A percentile compares a stretch with the other conserved stretches of the same genome.
Conservation (phyloP, 441 rosid genomes). For the Flueggea neowawraea region DNA sequence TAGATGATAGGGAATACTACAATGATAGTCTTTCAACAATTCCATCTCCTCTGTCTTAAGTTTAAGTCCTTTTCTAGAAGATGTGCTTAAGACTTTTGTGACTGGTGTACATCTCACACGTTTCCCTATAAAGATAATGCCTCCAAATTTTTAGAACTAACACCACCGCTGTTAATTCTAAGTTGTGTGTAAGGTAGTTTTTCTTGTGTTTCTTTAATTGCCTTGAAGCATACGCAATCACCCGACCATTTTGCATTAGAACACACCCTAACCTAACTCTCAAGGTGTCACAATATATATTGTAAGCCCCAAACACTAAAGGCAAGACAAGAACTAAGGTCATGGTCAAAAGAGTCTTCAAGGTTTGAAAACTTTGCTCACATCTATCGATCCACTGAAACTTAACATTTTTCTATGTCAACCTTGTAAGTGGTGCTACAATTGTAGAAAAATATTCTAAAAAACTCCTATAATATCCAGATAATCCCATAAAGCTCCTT, state of each 20-base stretch:
- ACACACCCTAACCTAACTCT: background rate
- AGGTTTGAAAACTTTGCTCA: background rate
- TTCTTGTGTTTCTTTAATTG: too few species aligned
- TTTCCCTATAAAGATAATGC: background rate
- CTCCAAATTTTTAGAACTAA: background rate
- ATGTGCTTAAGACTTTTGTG: background rate
- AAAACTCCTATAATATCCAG: conserved; percentile 2
- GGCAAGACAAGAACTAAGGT: background rate
- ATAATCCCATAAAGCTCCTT: background rate
- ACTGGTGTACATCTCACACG: background rate
- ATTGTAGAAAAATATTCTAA: background rate
- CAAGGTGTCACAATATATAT: background rate
- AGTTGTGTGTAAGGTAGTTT: too few species aligned
- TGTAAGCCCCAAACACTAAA: background rate
- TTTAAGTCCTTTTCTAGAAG: conserved; percentile 1
- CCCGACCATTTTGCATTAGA: too few species aligned
- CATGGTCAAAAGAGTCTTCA: background rate
- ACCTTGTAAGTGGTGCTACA: background rate
- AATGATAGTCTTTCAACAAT: conserved; percentile 3
- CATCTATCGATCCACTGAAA: background rate
- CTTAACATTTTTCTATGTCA: background rate
- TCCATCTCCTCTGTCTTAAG: conserved; percentile 3
- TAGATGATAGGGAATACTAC: conserved; percentile 3
- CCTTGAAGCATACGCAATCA: too few species aligned
- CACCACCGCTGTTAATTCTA: too few species aligned